Conservation (phyloP, 345 rosid species). For the Ricinus communis region DNA sequence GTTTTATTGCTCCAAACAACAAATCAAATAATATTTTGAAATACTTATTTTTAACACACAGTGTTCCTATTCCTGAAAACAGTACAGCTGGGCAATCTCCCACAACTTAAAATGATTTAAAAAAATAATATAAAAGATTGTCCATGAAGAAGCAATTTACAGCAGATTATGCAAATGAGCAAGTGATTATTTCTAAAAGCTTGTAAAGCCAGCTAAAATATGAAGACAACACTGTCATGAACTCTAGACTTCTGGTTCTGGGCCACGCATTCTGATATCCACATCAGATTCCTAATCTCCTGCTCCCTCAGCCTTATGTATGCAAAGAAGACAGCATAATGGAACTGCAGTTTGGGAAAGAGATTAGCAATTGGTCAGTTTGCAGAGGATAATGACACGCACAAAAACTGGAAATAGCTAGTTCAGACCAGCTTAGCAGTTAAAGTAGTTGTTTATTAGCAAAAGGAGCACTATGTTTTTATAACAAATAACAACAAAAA, state of each 20-base stretch:
- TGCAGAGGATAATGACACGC: not conserved
- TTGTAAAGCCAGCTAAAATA: slow-evolving; percentile 50
- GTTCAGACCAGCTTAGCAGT: too few relatives aligned
- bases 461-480: not conserved
- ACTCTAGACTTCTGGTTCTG: slow-evolving; percentile 98
- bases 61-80: slow-evolving; percentile 1
- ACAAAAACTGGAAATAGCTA: too few relatives aligned
- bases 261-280: slow-evolving; percentile 98
- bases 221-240: slow-evolving; percentile 95
- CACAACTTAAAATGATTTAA: slow-evolving; percentile 14
- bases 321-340: slow-evolving; percentile 87
- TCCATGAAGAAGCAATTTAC: slow-evolving; percentile 4
- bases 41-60: slow-evolving; percentile 14
- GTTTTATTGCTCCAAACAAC: slow-evolving; percentile 3
- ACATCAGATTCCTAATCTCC: slow-evolving; percentile 97
- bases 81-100: slow-evolving; percentile 17
- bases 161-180: not conserved
- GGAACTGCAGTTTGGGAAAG: slow-evolving; percentile 58
- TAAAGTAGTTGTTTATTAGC: not conserved
- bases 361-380: slow-evolving; percentile 11
- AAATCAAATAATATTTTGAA: not conserved
- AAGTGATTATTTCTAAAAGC: not conserved
- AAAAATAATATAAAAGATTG: too few relatives aligned
- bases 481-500: not conserved
- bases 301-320: slow-evolving; percentile 98